Evolutionary conservation across 2,329 filamentous ascomycete genomes (phyloP).

Genomic region (Colletotrichum noveboracense): DNA sequence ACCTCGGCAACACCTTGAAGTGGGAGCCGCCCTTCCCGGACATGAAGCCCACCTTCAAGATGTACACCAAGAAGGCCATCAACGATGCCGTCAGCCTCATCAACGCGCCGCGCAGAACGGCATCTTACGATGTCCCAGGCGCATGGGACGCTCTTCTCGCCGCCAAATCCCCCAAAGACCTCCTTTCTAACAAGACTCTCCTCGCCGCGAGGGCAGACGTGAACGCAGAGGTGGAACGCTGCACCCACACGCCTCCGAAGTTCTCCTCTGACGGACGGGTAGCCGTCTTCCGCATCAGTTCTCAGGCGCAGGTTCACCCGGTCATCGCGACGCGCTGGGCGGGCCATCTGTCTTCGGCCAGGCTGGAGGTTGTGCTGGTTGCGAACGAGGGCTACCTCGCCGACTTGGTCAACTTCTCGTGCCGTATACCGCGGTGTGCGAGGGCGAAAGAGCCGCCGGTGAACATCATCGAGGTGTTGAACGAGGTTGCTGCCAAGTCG

Average conservation of each 20-base stretch:
- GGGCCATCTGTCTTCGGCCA: conserved; percentile 60
- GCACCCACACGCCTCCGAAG: conserved; percentile 65
- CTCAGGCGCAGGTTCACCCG: conserved; percentile 67
- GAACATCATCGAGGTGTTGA: conserved; percentile 66
- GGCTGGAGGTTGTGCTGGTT: conserved; percentile 68
- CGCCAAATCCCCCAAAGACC: conserved; percentile 53
- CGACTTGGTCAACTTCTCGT: conserved; percentile 71
- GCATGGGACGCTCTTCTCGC: conserved; percentile 65
- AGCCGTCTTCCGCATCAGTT: conserved; percentile 67
- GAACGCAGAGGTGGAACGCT: conserved; percentile 64
- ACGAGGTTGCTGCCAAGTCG: conserved; percentile 51
- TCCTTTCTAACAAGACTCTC: conserved; percentile 54
- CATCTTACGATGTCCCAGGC: conserved; percentile 62
- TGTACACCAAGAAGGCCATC: conserved; percentile 64
- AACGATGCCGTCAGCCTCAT: conserved; percentile 68
- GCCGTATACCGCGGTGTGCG: conserved; percentile 64
- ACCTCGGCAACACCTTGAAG: conserved; percentile 68
- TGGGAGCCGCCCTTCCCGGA: conserved; percentile 72
- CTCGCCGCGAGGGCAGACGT: conserved; percentile 62
- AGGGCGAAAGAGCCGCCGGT: conserved; percentile 58
- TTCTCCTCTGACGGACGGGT: conserved; percentile 68
- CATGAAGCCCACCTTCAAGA: conserved; percentile 65
- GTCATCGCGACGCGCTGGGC: conserved; percentile 73
- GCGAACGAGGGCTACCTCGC: conserved; percentile 71
- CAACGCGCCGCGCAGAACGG: conserved; percentile 69